phyloP scores from a whole-genome alignment of 2,329 filamentous ascomycete species.

The Diaporthe sp. region DNA sequence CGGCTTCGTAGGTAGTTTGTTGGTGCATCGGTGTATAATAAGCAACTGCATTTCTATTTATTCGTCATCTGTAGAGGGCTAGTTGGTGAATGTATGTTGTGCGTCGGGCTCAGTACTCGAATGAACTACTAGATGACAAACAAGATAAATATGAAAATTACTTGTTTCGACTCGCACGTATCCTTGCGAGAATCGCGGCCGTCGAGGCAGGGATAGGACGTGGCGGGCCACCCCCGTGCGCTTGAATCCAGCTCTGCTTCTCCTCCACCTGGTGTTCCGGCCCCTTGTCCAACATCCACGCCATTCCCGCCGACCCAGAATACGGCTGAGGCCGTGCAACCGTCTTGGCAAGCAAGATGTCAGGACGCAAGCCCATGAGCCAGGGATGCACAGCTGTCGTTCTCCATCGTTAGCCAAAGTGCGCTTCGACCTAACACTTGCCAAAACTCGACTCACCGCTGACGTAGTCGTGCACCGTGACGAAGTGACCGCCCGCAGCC shows the following conservation, averaged over 20 bases:
- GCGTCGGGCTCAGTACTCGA: no score
- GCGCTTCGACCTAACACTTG: not conserved
- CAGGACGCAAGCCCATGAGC: constrained; percentile 38
- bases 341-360: constrained; percentile 37
- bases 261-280: constrained; percentile 28
- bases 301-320: constrained; percentile 8
- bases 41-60: no score
- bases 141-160: not conserved
- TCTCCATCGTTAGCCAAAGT: constrained; percentile 26
- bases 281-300: constrained; percentile 33
- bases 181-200: constrained; percentile 12
- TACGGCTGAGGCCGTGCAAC: constrained; percentile 29
- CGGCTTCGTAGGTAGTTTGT: no score
- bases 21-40: no score
- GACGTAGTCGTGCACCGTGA: constrained; percentile 42
- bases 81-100: no score
- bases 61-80: no score
- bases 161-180: constrained; percentile 20
- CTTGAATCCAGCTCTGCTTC: constrained; percentile 31
- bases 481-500: constrained; percentile 38
- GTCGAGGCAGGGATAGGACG: constrained; percentile 10
- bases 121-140: constrained; percentile 1
- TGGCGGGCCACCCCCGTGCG: constrained; percentile 10
- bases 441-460: constrained; percentile 33
- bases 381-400: constrained; percentile 41